Evolutionary conservation across 2,329 filamentous ascomycete species (phyloP), one percentile per base, ranked within the genome.

Genomic region (Trichoderma semiorbis): DNA sequence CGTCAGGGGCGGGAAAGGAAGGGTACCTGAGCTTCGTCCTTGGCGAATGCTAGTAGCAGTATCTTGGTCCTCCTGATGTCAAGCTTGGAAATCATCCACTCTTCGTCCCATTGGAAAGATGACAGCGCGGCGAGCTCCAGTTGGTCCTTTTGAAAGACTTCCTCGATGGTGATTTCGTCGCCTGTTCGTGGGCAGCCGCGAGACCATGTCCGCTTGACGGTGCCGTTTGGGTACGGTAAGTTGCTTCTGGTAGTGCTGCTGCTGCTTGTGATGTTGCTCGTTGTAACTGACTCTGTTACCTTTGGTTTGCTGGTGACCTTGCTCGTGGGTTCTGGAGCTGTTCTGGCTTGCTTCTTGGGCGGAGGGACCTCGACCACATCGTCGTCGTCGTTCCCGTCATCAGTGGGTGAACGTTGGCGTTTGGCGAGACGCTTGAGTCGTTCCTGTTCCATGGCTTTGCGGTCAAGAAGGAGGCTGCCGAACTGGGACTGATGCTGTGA

Each of bases 111-210:
- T 78, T 95, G 90, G 76, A 92, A 98, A 0, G 95, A 93, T 75
- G 94, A 97, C 6, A 98, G 83, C 0, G 98, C 88, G 1, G 93
- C 95, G 50, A 94, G 88, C 65, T 92, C 84, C 10, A 98, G 84
- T 14, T 90, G 86, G 2, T 88, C 82, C 73, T 89, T 91, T 79
- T 97, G 92, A 1, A 98, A 81, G 0, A 98, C 88, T 79, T 98
- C 94, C 77, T 97, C 93, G 53, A 98, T 90, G 73, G 90, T 96
- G 78, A 98, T 93, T 74, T 97, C 93, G 73, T 94, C 87, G 5
- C 84, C 84, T 0, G 80, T 84, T 43, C 92, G 86, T 2, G 86
- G 83, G 74, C 88, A 89, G 3, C 91, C 90, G 43, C 84, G 84
- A 0, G 89, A 90, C 89, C 92, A 95, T 0, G 96, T 98, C 77